These are phyloP conservation scores for Verticillium isaacii DNA, from an alignment of 2,329 filamentous ascomycete genomes.

Conservation along the genomic window DNA sequence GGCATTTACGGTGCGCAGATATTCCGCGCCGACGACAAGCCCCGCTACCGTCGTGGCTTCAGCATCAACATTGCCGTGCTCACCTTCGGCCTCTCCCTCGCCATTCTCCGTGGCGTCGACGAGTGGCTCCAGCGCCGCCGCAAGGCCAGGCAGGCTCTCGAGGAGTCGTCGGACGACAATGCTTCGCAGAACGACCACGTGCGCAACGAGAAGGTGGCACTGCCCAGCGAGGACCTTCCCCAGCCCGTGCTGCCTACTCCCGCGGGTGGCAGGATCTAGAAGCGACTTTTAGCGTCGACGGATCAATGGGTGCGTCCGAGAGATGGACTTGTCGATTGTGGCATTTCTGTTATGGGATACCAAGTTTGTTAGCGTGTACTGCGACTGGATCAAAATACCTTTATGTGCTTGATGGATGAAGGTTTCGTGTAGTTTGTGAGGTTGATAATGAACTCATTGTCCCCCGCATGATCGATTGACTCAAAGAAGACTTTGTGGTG, in stretches of 20 bases:
- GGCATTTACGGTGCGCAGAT: constrained; percentile 59
- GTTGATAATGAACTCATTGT: background rate
- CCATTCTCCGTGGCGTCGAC: constrained; percentile 37
- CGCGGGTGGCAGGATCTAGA: background rate
- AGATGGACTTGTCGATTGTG: background rate
- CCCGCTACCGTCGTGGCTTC: constrained; percentile 47
- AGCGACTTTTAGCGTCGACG: background rate
- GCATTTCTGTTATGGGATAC: background rate
- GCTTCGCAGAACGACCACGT: background rate
- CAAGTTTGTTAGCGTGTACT: background rate
- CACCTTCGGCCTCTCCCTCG: constrained; percentile 33
- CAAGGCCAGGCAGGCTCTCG: background rate
- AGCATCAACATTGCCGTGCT: constrained; percentile 39
- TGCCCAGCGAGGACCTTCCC: background rate
- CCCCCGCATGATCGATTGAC: no score
- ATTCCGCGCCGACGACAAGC: constrained; percentile 48
- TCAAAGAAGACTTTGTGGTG: no score
- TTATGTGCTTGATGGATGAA: background rate
- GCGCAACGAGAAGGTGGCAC: background rate
- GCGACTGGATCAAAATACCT: background rate
- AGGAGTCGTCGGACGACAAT: background rate
- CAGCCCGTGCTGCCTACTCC: background rate
- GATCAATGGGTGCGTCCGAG: background rate
- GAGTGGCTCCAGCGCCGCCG: constrained; percentile 19
- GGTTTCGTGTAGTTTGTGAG: background rate